Evolutionary conservation across 1,284 basidiomycete species (phyloP), one percentile per base, ranked within the genome.

Genomic region (Puccinia hordei): DNA sequence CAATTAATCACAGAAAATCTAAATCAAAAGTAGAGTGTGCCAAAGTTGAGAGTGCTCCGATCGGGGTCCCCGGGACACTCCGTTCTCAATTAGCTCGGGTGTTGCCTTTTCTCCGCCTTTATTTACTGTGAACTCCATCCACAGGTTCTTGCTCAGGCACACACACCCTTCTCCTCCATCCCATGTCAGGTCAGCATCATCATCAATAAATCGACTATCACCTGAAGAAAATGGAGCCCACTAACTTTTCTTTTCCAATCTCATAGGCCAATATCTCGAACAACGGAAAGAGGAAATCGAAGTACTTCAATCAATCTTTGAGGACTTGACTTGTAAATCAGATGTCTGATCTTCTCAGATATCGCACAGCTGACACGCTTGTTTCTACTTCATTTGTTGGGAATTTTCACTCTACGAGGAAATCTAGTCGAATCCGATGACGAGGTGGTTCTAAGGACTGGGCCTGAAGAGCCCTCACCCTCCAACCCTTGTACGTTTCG

Each of bases 291-390:
- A 73, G 33, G 71, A 73, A 53, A 73, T 73, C 53, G 71, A 73
- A 57, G 71, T 73, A 38, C 71, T 73, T 73, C 71, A 73, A 73
- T 73, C 71, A 0, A 73, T 73, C 53, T 73, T 73, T 51, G 71
- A 73, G 51, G 71, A 73, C 71, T 55, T 73, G 33, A 57, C 44
- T 24, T 55, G 71, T 73, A 35, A 72, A 27, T 33, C 15, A 69
- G 30, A 44, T 22, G 0, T 6, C n/a, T 19, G n/a, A 4, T 12
- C 12, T 41, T 41, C 4, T 41, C 38, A 41, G 38, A 41, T 41
- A 41, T 41, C 38, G 19, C 1, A 35, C 15, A 35, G 17, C 30
- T 33, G 33, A 61, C 5, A 13, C 8, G 61, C 22, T 1, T 63
- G 4, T 13, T 33, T 33, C 30, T 1, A 27, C 9, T 22, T 49